These are phyloP conservation scores for Neopestalotiopsis sp. DNA, from an alignment of 2,329 filamentous ascomycete genomes.

Conservation along the genomic window DNA sequence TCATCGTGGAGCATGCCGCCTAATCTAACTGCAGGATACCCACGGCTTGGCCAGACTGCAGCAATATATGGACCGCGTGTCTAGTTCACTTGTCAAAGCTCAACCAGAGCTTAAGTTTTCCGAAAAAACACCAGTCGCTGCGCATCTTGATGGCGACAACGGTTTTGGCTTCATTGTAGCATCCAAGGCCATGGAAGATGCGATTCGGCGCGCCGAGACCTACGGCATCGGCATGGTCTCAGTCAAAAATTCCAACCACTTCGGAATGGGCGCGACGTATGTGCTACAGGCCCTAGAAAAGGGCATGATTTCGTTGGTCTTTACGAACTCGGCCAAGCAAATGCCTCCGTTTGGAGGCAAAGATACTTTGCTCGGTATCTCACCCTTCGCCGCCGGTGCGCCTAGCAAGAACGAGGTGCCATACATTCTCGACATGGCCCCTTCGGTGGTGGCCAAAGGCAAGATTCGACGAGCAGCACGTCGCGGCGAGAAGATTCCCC, in stretches of 20 bases:
- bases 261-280: not conserved
- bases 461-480: not conserved
- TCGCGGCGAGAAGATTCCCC: not conserved
- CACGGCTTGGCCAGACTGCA: not conserved
- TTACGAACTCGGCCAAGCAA: not conserved
- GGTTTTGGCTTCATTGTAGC: conserved; percentile 4
- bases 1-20: no score
- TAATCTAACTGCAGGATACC: not conserved
- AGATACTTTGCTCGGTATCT: not conserved
- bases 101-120: not conserved
- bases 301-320: conserved; percentile 3
- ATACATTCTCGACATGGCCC: not conserved
- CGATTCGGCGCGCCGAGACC: not conserved
- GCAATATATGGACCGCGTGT: not conserved
- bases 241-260: not conserved
- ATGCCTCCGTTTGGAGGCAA: not conserved
- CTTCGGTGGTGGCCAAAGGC: not conserved
- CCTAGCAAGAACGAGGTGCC: not conserved
- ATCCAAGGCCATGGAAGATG: not conserved
- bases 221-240: conserved; percentile 1
- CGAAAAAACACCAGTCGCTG: not conserved
- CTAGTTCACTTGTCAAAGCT: not conserved
- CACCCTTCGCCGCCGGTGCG: not conserved
- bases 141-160: not conserved
- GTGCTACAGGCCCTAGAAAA: not conserved